These are phyloP conservation scores for Aspergillus funiculosus DNA, from an alignment of 495 filamentous ascomycete species.

Conservation along the genomic window DNA sequence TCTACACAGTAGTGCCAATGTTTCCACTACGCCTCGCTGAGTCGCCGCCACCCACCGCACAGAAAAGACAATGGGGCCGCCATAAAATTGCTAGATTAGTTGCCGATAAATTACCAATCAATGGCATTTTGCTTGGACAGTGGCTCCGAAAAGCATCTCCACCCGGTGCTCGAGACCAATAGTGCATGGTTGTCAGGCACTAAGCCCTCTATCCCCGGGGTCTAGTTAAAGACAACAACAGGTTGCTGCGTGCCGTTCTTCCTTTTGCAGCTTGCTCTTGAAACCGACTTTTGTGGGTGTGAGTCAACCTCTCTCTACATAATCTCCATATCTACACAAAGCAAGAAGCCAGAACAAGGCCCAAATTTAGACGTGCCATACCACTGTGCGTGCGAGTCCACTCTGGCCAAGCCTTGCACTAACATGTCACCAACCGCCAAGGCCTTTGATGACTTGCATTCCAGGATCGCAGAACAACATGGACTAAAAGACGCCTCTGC, in stretches of 20 bases:
- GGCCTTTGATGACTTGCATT: not conserved
- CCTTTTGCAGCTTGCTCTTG: too few relatives aligned
- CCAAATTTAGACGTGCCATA: not conserved
- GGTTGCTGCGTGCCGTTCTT: too few relatives aligned
- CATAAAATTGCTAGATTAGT: not conserved
- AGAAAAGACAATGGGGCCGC: conserved; percentile 1
- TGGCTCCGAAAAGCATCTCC: conserved; percentile 3
- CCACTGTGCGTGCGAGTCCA: too few relatives aligned
- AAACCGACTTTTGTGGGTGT: too few relatives aligned
- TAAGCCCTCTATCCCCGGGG: not conserved
- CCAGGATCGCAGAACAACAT: conserved; percentile 2
- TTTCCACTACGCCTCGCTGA: too few relatives aligned
- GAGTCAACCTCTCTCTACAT: too few relatives aligned
- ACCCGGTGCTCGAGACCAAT: conserved; percentile 11
- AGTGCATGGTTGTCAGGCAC: not conserved
- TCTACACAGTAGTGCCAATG: too few relatives aligned
- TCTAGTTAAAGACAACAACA: not conserved
- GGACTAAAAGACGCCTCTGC: not conserved
- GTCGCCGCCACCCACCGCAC: not conserved
- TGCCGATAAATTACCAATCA: conserved; percentile 11
- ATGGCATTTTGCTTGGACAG: conserved; percentile 4
- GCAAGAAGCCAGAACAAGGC: too few relatives aligned
- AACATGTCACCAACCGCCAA: conserved; percentile 19
- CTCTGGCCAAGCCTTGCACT: conserved; percentile 12
- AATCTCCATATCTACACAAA: too few relatives aligned